Conservation (phyloP, 2,329 filamentous ascomycete genomes). For the Setomelanomma holmii region DNA sequence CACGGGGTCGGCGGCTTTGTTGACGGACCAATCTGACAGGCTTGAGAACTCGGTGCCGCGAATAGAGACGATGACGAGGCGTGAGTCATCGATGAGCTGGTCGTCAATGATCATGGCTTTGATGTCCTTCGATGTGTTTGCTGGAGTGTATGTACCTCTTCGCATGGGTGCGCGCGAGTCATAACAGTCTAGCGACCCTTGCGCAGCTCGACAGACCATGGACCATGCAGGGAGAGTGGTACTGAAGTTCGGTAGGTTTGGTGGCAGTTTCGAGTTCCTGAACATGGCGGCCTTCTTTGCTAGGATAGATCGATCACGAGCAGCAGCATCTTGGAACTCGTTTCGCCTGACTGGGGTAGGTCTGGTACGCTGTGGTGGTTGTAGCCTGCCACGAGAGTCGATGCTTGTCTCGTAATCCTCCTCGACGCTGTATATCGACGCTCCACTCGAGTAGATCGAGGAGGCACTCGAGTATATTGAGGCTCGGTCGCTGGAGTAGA, state of each 20-base stretch:
- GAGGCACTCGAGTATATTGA: constrained; percentile 15
- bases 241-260: constrained; percentile 1
- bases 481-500: constrained; percentile 8
- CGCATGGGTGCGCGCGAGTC: constrained; percentile 6
- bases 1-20: constrained; percentile 6
- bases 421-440: constrained; percentile 11
- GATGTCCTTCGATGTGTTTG: constrained; percentile 8
- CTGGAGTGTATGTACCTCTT: constrained; percentile 8
- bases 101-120: constrained; percentile 13
- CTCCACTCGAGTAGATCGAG: constrained; percentile 11
- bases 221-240: constrained; percentile 9
- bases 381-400: neutral
- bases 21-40: constrained; percentile 8
- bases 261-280: constrained; percentile 7
- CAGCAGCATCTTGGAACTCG: constrained; percentile 3
- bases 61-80: constrained; percentile 7
- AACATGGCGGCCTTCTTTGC: constrained; percentile 8
- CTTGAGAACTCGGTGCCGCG: constrained; percentile 7
- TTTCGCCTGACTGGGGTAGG: constrained; percentile 3
- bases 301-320: constrained; percentile 2
- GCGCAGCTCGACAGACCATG: constrained; percentile 9
- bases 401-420: neutral
- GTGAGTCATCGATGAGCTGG: constrained; percentile 7
- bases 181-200: constrained; percentile 10
- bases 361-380: constrained; percentile 6